phyloP scores from a whole-genome alignment of 768 basidiomycete species.

The Phlegmacium glaucopus region DNA sequence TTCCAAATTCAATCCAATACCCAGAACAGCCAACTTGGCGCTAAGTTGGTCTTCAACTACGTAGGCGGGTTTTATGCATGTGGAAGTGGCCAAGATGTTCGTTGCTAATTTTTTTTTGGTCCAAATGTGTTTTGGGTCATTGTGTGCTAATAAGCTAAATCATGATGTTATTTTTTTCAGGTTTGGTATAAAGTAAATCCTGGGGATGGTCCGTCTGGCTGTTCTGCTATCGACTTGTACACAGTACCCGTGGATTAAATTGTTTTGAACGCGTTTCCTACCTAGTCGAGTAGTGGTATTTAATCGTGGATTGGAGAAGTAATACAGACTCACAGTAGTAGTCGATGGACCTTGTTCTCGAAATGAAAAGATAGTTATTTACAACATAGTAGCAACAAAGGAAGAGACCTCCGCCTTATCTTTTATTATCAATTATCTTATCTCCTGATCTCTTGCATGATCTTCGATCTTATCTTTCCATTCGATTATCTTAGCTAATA shows the following conservation, averaged over 20 bases:
- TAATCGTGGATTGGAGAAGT: too few relatives aligned
- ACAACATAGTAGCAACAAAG: too few relatives aligned
- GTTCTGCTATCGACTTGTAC: slow-evolving; percentile 16
- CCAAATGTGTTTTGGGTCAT: neutral
- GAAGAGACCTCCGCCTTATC: too few relatives aligned
- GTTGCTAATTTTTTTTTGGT: slow-evolving; percentile 4
- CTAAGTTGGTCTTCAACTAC: slow-evolving; percentile 23
- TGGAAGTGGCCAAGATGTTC: slow-evolving; percentile 22
- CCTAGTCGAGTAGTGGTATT: too few relatives aligned
- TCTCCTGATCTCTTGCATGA: too few relatives aligned
- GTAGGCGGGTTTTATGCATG: slow-evolving; percentile 30
- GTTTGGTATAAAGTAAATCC: slow-evolving; percentile 17
- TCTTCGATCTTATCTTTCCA: too few relatives aligned
- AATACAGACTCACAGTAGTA: too few relatives aligned
- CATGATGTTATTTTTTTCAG: slow-evolving; percentile 6
- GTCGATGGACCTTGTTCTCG: too few relatives aligned
- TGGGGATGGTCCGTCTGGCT: slow-evolving; percentile 13
- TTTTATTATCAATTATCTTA: too few relatives aligned
- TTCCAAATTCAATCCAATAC: slow-evolving; percentile 20
- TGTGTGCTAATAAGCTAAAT: neutral
- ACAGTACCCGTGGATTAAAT: slow-evolving; percentile 15
- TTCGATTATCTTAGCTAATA: too few relatives aligned
- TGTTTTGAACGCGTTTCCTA: too few relatives aligned
- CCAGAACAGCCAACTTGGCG: slow-evolving; percentile 15
- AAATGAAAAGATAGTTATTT: too few relatives aligned